Evolutionary conservation across 352 stramenopile species (phyloP).

Genomic region (Phytophthora europaea): DNA sequence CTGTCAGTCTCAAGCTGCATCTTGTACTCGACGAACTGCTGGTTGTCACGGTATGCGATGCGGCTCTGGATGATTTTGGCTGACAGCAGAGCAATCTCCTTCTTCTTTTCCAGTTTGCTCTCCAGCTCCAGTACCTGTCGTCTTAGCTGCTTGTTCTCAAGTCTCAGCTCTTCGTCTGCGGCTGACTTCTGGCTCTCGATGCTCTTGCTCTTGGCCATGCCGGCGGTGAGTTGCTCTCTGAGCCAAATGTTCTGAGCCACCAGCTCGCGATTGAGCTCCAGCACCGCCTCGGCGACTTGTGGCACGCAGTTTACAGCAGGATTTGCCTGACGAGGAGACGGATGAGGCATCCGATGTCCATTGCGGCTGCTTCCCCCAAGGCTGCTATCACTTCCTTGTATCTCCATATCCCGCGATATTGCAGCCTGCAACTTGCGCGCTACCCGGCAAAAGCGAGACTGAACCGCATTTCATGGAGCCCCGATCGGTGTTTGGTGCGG

Average conservation of each 20-base stretch:
- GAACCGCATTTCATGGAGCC: background rate
- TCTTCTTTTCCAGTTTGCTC: constrained; percentile 55
- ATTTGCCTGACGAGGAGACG: background rate
- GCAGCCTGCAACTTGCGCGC: constrained; percentile 12
- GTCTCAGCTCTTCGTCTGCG: constrained; percentile 46
- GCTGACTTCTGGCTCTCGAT: background rate
- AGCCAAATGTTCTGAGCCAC: constrained; percentile 62
- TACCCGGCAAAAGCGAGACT: constrained; percentile 16
- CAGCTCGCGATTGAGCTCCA: constrained; percentile 62
- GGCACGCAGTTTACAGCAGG: constrained; percentile 14
- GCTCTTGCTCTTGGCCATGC: constrained; percentile 10
- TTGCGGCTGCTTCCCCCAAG: background rate
- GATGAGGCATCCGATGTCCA: background rate
- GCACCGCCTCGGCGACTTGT: constrained; percentile 49
- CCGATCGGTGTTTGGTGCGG: background rate
- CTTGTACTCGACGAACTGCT: constrained; percentile 70
- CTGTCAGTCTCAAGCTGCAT: constrained; percentile 67
- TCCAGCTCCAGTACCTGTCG: constrained; percentile 56
- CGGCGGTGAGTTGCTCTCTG: constrained; percentile 48
- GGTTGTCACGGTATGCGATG: constrained; percentile 58
- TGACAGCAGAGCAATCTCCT: constrained; percentile 56
- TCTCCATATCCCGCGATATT: background rate
- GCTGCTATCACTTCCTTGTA: background rate
- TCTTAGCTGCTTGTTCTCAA: constrained; percentile 59
- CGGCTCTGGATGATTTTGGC: constrained; percentile 59